These are phyloP conservation scores for Carallia brachiata DNA, from an alignment of 345 rosid species.

Conservation along the genomic window DNA sequence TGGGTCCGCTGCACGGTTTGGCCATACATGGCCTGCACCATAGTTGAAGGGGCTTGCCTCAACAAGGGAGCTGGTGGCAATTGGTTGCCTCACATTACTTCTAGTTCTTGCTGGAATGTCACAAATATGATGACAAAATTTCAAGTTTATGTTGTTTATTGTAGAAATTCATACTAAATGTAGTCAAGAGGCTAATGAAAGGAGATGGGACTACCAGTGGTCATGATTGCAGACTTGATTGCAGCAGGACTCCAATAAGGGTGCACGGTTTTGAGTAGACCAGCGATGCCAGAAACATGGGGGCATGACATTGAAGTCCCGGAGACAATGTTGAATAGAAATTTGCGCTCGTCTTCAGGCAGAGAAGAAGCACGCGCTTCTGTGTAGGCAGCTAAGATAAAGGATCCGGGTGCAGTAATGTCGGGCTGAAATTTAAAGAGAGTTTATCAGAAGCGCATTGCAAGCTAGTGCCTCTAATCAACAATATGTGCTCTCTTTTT, in stretches of 20 bases:
- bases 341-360: conserved; percentile 44
- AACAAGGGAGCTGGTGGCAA: neutral
- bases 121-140: neutral
- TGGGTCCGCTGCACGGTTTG: conserved; percentile 19
- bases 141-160: no score
- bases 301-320: conserved; percentile 72
- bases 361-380: conserved; percentile 49
- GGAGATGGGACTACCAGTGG: conserved; percentile 7
- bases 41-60: conserved; percentile 16
- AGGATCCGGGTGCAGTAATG: conserved; percentile 81
- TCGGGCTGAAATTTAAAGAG: conserved; percentile 46
- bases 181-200: neutral
- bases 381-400: conserved; percentile 75
- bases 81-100: conserved; percentile 5
- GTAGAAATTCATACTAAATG: no score
- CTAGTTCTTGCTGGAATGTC: conserved; percentile 9
- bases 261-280: conserved; percentile 19
- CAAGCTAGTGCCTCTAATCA: no score
- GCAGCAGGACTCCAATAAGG: conserved; percentile 30
- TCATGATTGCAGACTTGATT: conserved; percentile 25
- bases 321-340: conserved; percentile 57
- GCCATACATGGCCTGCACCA: conserved; percentile 18
- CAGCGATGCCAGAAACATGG: conserved; percentile 25
- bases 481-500: no score
- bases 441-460: no score